Base-by-base conservation (phyloP, 2,329 filamentous ascomycete species). In the Monilinia fructicola region DNA sequence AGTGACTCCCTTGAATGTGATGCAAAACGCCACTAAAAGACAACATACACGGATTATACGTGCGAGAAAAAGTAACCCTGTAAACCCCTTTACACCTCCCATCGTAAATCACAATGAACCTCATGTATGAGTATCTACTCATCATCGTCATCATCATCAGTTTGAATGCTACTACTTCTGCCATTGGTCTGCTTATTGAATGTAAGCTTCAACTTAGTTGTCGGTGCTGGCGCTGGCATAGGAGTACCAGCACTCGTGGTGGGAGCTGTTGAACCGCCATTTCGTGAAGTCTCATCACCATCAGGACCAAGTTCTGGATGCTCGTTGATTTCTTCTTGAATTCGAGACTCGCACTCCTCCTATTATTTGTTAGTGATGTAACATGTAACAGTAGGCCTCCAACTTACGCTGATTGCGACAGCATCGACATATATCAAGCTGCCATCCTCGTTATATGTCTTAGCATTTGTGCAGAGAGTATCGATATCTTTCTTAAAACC, bases 361-460 rank as follows among this genome's bases (percentile, higher is more conserved):
- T 88, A 55, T 52, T 18, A 16, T 9, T 67, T 67, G 78, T 83
- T 76, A 82, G 78, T 62, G 64, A 46, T 46, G 61, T 26, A 28
- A 44, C 66, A 48, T 63, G 18, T 23, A 6, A 26, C 11, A 9
- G 23, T 16, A 38, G 23, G 2, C n/a, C 48, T 40, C 14, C 42
- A 69, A 80, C 88, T 81, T 81, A 96, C 93, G 85, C 97, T 91
- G 79, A 99, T 97, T 65, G 90, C 83, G 78, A 93, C 93, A 60
- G 94, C 94, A 82, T 99, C 95, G 74, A 91, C 86, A 80, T 93
- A 98, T 64, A 99, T 85, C 73, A 96, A 82, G 78, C 93, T 97
- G 67, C 90, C 91, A 76, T 98, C 95, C 79, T 99, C 96, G 75
- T 99, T 99, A 82, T 96, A 99, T 3, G 91, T 95, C 77, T 92